Evolutionary conservation across 805 yeast genomes (phyloP), one percentile per base, ranked within the genome.

Genomic region (Cyberlindnera samutprakarnensis): DNA sequence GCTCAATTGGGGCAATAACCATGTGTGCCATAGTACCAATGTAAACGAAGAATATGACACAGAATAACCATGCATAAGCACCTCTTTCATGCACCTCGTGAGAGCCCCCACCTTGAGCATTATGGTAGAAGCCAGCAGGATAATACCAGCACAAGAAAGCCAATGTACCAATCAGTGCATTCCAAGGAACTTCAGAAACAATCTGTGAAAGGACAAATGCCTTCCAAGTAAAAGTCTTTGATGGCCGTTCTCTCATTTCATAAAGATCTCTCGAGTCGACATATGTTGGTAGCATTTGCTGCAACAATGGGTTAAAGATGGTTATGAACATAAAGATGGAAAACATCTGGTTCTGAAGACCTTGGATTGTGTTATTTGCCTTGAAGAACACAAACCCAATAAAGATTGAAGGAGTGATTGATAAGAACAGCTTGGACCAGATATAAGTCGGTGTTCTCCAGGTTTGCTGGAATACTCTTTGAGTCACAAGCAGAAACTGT

Each of bases 321-420:
- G 72, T 65, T 25, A 72, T 51, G 47, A 75, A 69, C 85, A 81
- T 78, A 61, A 83, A 83, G 27, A 79, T 51, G 3, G 87, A 65
- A 46, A 80, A 72, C 86, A 82, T 76, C 61, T 80, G 92, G 57
- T 84, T 83, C 56, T 86, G 95, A 47, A 84, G 54, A 51, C 84
- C 78, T 57, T 74, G 90, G 28, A 70, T 49, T 3, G 84, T 66
- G 14, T 63, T 68, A 36, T 64, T 63, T 16, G 90, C 82, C 38
- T 75, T 77, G 64, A 72, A 83, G 56, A 79, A 78, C 4, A 86
- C 70, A 56, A 80, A 80, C 32, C 87, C 87, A 51, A 77, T 75
- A 61, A 80, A 79, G 22, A 81, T 45, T n/a, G 78, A 62, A 27
- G 82, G 58, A 27, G 68, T 54, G 14, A 69, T 51, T 15, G 77